Evolutionary conservation across 2,329 filamentous ascomycete genomes (phyloP).

Genomic region (Ceratocystis colombiana): DNA sequence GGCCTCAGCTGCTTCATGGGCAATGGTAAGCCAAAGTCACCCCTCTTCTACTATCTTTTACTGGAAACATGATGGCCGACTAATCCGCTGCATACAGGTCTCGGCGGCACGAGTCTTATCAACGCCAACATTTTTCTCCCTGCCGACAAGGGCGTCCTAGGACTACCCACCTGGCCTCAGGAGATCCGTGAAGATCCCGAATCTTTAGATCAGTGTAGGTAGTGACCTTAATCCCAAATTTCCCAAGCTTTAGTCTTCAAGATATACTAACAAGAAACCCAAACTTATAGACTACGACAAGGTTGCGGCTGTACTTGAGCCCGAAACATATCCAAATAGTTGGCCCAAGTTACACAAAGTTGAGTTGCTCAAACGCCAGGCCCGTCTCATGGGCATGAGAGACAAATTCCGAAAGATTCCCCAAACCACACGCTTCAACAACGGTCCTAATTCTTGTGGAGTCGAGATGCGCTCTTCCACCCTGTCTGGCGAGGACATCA

Average conservation of each 20-base stretch:
- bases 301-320: slow-evolving; percentile 48
- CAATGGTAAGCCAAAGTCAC: slow-evolving; percentile 39
- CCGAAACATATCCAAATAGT: slow-evolving; percentile 46
- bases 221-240: neutral
- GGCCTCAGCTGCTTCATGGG: slow-evolving; percentile 54
- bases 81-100: slow-evolving; percentile 33
- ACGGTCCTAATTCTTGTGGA: slow-evolving; percentile 52
- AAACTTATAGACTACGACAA: slow-evolving; percentile 45
- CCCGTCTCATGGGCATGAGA: slow-evolving; percentile 40
- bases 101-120: slow-evolving; percentile 56
- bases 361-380: slow-evolving; percentile 47
- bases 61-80: neutral
- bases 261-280: neutral
- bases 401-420: slow-evolving; percentile 47
- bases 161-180: slow-evolving; percentile 47
- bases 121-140: slow-evolving; percentile 59
- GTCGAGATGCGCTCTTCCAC: slow-evolving; percentile 53
- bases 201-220: slow-evolving; percentile 42
- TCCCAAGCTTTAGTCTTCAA: neutral
- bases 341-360: slow-evolving; percentile 51
- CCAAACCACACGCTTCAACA: slow-evolving; percentile 54
- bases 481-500: slow-evolving; percentile 52
- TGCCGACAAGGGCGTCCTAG: slow-evolving; percentile 46
- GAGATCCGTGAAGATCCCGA: slow-evolving; percentile 41
- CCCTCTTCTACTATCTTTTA: neutral